phyloP scores from a whole-genome alignment of 2,329 filamentous ascomycete genomes.

The Venturiaceae sp. region DNA sequence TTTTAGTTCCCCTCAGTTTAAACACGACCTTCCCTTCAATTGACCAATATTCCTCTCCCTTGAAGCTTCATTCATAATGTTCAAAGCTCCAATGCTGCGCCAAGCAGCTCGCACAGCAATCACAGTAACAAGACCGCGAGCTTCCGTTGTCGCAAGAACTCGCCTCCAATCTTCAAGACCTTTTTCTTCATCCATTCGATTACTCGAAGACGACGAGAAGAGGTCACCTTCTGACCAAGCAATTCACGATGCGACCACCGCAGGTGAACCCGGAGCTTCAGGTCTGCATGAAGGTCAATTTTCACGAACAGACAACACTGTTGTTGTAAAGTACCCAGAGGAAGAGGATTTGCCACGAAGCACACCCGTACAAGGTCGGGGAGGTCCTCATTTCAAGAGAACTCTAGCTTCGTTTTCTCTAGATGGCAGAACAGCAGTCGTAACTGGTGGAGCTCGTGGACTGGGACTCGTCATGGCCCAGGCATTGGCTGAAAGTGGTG shows the following conservation, averaged over 20 bases:
- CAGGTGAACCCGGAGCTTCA: constrained; percentile 27
- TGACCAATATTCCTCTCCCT: neutral
- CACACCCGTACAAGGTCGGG: constrained; percentile 62
- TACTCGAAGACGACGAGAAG: constrained; percentile 16
- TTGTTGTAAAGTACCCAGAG: constrained; percentile 69
- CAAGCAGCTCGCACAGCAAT: constrained; percentile 7
- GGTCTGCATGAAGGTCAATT: constrained; percentile 54
- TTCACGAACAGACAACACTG: constrained; percentile 69
- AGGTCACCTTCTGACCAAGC: constrained; percentile 11
- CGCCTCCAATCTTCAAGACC: neutral
- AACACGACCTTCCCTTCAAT: neutral
- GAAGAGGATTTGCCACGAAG: constrained; percentile 64
- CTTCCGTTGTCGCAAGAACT: neutral
- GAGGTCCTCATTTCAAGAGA: constrained; percentile 73
- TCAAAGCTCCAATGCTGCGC: constrained; percentile 22
- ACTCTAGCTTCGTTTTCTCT: constrained; percentile 81
- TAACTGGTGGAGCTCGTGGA: constrained; percentile 85
- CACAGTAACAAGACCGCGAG: constrained; percentile 3
- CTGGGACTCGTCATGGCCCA: constrained; percentile 89
- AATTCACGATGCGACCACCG: constrained; percentile 21
- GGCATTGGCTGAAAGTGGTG: constrained; percentile 78
- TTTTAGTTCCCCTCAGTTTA: neutral
- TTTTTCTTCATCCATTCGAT: constrained; percentile 13
- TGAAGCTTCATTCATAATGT: constrained; percentile 17
- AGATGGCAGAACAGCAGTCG: constrained; percentile 70